Conservation (phyloP, 768 basidiomycete species). For the Cystofilobasidium ferigula region DNA sequence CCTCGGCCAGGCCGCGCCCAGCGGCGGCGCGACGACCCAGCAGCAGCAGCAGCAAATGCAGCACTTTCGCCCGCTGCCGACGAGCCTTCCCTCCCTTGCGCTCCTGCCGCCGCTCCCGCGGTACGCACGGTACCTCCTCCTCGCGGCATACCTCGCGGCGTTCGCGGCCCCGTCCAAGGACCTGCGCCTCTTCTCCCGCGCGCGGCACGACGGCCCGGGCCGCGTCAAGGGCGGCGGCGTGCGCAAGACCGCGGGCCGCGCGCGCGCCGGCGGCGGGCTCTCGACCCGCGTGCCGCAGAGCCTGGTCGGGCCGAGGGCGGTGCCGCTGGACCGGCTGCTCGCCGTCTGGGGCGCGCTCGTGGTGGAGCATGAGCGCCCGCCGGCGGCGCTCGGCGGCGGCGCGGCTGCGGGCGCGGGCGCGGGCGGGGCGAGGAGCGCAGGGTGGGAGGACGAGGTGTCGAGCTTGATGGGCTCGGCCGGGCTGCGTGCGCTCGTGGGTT, state of each 20-base stretch:
- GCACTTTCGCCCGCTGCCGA: conserved; percentile 1
- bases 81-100: background rate
- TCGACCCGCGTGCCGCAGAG: background rate
- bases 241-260: background rate
- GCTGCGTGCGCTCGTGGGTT: conserved; percentile 13
- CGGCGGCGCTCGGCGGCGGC: background rate
- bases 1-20: background rate
- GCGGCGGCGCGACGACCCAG: background rate
- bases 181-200: conserved; percentile 9
- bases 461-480: conserved; percentile 10
- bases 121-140: conserved; percentile 15
- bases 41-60: background rate
- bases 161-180: conserved; percentile 18
- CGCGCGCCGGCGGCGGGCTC: background rate
- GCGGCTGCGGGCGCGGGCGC: background rate
- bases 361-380: conserved; percentile 19
- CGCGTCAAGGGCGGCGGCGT: conserved; percentile 2
- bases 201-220: background rate
- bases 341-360: conserved; percentile 24
- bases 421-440: background rate
- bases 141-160: conserved; percentile 18
- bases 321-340: conserved; percentile 14
- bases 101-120: conserved; percentile 4
- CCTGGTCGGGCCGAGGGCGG: conserved; percentile 1
- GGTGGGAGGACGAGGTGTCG: conserved; percentile 24